Base-by-base conservation (phyloP, 1,139 yeast genomes). In the Pichia sp. region DNA sequence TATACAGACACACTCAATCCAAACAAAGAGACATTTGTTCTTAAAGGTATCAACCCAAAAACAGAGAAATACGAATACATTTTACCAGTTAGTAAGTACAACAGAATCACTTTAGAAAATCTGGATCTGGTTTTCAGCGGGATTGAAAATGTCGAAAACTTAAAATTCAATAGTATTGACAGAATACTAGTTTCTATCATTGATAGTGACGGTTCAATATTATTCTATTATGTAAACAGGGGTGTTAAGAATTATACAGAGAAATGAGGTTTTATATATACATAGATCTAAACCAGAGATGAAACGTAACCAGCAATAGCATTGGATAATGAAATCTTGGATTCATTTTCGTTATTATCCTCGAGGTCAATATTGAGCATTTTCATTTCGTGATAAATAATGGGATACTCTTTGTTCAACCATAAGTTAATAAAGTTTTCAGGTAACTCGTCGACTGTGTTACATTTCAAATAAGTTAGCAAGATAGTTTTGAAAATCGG, bases 171-270 rank as follows among this genome's bases (percentile, higher is more conserved):
- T 25, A 16, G n/a, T 48, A 76, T 71, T 0, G 59, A 59, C 23
- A 63, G 82, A 44, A 48, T 83, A 2, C 68, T 81, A 0, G 63
- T 81, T 60, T 88, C 78, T 0, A 67, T 83, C 53, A 71, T 77
- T 9, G 79, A 81, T 48, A 72, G 72, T 47, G 90, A 83, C 61
- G 82, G 85, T 0, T 80, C 88, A 0, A 72, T 84, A 3, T 84
- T 82, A 7, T 84, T 81, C 58, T 83, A 83, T 59, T 73, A 79
- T 56, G 72, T 82, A 36, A 76, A 81, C 59, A 75, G 76, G 52
- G 89, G 87, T 0, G 68, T 82, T 18, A 76, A 73, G 11, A 76
- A 74, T 29, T 36, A 42, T 34, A 43, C 27, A 39, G 41, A 45
- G 18, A 12, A 16, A 22, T 15, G 7, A 38, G 5, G n/a, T 24